phyloP scores from a whole-genome alignment of 805 yeast genomes.

The Blastobotrys americana region DNA sequence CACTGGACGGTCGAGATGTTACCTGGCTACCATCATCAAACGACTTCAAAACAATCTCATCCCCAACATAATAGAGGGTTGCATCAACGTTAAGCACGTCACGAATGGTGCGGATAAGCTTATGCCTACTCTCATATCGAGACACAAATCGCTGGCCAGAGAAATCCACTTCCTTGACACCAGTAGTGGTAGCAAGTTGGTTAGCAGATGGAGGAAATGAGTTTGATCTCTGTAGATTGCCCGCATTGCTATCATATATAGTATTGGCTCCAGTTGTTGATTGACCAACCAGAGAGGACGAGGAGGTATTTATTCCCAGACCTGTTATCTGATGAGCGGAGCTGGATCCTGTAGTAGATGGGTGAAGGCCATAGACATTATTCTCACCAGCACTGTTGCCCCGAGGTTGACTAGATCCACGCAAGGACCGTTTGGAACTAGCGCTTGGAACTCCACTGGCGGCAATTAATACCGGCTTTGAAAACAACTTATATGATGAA shows the following conservation, averaged over 20 bases:
- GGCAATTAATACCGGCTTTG: conserved; percentile 45
- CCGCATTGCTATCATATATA: not conserved
- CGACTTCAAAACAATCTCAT: conserved; percentile 55
- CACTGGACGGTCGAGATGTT: conserved; percentile 40
- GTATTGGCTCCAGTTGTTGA: conserved; percentile 1
- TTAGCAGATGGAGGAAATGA: conserved; percentile 31
- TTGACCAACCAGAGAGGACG: conserved; percentile 6
- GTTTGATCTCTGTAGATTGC: conserved; percentile 26
- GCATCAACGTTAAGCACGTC: conserved; percentile 60
- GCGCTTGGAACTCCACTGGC: conserved; percentile 40
- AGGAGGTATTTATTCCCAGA: conserved; percentile 5
- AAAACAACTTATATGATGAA: conserved; percentile 51
- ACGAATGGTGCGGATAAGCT: conserved; percentile 47
- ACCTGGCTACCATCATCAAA: conserved; percentile 26
- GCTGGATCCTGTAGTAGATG: conserved; percentile 3
- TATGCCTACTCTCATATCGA: conserved; percentile 35
- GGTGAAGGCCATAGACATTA: conserved; percentile 5
- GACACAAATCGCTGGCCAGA: conserved; percentile 31
- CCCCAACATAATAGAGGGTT: conserved; percentile 47
- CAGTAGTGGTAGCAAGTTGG: conserved; percentile 34
- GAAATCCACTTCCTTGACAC: conserved; percentile 40
- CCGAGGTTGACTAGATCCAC: not conserved
- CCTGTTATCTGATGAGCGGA: conserved; percentile 12
- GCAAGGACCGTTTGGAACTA: conserved; percentile 6
- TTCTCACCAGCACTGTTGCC: not conserved